Conservation (phyloP, 371 early-diverging fungal genomes). For the Mortierella sp. region DNA sequence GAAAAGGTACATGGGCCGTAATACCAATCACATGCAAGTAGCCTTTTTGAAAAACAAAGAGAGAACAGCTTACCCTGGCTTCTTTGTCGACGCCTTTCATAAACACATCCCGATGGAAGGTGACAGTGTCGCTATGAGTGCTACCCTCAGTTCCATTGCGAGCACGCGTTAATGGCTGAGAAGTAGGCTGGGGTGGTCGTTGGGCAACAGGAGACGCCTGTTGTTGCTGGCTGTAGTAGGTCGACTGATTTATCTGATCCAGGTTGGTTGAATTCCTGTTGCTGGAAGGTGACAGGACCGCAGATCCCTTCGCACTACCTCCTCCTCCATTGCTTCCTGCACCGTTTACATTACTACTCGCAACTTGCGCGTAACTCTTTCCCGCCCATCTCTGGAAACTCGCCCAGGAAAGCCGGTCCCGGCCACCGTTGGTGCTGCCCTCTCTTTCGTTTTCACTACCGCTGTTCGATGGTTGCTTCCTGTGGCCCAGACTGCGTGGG, state of each 20-base stretch:
- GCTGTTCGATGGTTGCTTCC: slow-evolving; percentile 29
- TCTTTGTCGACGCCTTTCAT: slow-evolving; percentile 79
- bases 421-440: neutral
- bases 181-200: neutral
- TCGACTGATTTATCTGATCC: slow-evolving; percentile 9
- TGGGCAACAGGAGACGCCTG: slow-evolving; percentile 5
- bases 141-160: slow-evolving; percentile 30
- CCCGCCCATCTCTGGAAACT: slow-evolving; percentile 48
- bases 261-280: slow-evolving; percentile 13
- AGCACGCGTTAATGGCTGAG: slow-evolving; percentile 10
- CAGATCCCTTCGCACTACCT: slow-evolving; percentile 13
- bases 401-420: slow-evolving; percentile 51
- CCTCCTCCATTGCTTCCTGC: slow-evolving; percentile 27
- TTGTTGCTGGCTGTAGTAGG: neutral
- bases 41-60: neutral
- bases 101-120: slow-evolving; percentile 76
- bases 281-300: slow-evolving; percentile 8
- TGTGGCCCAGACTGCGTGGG: slow-evolving; percentile 11
- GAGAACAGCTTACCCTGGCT: slow-evolving; percentile 65
- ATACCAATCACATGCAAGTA: slow-evolving; percentile 2
- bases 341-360: slow-evolving; percentile 25
- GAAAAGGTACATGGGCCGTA: neutral
- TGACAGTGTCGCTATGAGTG: slow-evolving; percentile 36
- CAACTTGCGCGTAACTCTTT: slow-evolving; percentile 14
- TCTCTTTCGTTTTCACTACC: slow-evolving; percentile 36